phyloP scores from a whole-genome alignment of 805 yeast species.

The Peterozyma toletana region DNA sequence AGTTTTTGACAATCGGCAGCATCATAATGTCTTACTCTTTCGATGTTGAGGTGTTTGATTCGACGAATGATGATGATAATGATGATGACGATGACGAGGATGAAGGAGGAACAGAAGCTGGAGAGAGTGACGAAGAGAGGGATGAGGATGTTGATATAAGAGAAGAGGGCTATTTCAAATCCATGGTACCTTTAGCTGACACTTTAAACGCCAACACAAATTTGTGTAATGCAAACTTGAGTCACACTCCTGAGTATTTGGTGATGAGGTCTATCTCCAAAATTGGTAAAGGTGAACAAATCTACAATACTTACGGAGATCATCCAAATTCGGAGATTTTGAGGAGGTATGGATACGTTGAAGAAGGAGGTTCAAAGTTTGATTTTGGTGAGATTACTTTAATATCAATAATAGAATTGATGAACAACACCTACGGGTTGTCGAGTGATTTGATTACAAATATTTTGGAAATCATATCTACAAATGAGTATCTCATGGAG shows the following conservation, averaged over 20 bases:
- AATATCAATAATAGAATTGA: slow-evolving; percentile 28
- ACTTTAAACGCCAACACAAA: slow-evolving; percentile 81
- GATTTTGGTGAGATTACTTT: slow-evolving; percentile 78
- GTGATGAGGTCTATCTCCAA: slow-evolving; percentile 65
- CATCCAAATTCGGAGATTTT: slow-evolving; percentile 87
- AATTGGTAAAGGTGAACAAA: slow-evolving; percentile 62
- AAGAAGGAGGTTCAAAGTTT: slow-evolving; percentile 55
- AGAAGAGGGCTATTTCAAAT: slow-evolving; percentile 46
- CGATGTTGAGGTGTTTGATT: slow-evolving; percentile 50
- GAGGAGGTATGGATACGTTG: slow-evolving; percentile 89
- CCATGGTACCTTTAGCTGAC: slow-evolving; percentile 94
- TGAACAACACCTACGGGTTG: slow-evolving; percentile 18
- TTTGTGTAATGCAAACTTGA: slow-evolving; percentile 66
- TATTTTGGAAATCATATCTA: slow-evolving; percentile 28
- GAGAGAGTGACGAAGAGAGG: slow-evolving; percentile 12
- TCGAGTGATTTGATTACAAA: slow-evolving; percentile 24
- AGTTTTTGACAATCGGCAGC: slow-evolving; percentile 69
- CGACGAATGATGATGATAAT: slow-evolving; percentile 15
- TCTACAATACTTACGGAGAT: slow-evolving; percentile 86
- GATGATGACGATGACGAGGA: slow-evolving; percentile 22
- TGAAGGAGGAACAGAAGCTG: slow-evolving; percentile 19
- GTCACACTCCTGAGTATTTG: slow-evolving; percentile 39
- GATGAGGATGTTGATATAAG: slow-evolving; percentile 26
- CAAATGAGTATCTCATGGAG: slow-evolving; percentile 24
- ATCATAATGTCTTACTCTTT: slow-evolving; percentile 86